phyloP scores from a whole-genome alignment of 208 protist genomes.

The Trypanosomatidae sp. region DNA sequence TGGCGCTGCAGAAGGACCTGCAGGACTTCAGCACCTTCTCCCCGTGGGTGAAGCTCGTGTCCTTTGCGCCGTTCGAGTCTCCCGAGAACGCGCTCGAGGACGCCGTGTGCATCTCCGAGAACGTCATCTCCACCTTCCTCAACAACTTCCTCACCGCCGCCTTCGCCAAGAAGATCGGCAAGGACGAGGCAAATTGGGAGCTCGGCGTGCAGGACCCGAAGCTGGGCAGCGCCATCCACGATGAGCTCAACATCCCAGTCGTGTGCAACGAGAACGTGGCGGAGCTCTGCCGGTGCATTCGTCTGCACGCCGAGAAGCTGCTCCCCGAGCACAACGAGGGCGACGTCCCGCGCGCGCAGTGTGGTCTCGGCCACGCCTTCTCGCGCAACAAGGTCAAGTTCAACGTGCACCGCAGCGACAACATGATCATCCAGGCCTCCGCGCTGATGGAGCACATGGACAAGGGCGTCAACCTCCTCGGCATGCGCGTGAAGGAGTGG shows the following conservation, averaged over 20 bases:
- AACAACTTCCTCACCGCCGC: constrained; percentile 95
- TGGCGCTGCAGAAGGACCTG: constrained; percentile 93
- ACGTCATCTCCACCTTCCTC: constrained; percentile 88
- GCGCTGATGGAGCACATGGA: constrained; percentile 98
- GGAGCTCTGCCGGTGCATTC: constrained; percentile 95
- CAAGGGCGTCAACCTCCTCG: constrained; percentile 99
- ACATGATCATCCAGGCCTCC: constrained; percentile 99
- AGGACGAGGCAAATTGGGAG: constrained; percentile 70
- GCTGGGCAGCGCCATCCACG: constrained; percentile 95
- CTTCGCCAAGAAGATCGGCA: constrained; percentile 92
- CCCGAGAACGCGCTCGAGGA: constrained; percentile 98
- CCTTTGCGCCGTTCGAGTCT: constrained; percentile 96
- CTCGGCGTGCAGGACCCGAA: constrained; percentile 97
- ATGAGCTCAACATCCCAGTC: constrained; percentile 80
- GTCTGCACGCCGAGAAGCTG: constrained; percentile 95
- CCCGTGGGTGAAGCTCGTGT: constrained; percentile 95
- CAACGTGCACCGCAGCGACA: constrained; percentile 98
- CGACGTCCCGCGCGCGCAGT: constrained; percentile 97
- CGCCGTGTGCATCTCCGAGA: constrained; percentile 97
- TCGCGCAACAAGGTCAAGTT: constrained; percentile 99
- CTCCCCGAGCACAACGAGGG: constrained; percentile 93
- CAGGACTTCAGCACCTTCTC: constrained; percentile 94
- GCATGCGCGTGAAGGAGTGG: constrained; percentile 99
- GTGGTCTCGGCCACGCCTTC: constrained; percentile 98
- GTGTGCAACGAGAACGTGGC: constrained; percentile 88